phyloP scores from a whole-genome alignment of 1,139 yeast species.

The Blastobotrys apis region DNA sequence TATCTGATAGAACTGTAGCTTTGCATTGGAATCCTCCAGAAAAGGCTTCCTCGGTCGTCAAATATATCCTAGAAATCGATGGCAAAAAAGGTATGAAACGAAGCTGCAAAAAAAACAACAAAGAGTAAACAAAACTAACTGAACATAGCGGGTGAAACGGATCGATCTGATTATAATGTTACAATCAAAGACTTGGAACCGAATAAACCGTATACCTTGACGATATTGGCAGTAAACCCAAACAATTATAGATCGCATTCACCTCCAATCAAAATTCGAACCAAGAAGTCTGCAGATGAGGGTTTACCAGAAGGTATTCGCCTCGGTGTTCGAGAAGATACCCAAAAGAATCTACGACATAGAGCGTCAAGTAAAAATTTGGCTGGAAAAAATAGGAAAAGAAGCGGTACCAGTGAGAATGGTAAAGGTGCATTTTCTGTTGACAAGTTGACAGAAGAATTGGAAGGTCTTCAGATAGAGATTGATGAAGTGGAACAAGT shows the following conservation, averaged over 20 bases:
- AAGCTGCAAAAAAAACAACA: not conserved
- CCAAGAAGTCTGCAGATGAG: conserved; percentile 24
- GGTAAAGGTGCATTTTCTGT: conserved; percentile 37
- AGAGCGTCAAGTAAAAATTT: conserved; percentile 14
- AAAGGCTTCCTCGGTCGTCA: conserved; percentile 33
- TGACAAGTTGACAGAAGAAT: conserved; percentile 46
- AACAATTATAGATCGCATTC: conserved; percentile 34
- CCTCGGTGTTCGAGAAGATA: conserved; percentile 4
- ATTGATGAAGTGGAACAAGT: conserved; percentile 42
- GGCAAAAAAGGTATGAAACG: conserved; percentile 40
- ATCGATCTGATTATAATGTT: conserved; percentile 34
- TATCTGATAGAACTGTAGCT: conserved; percentile 46
- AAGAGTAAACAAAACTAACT: not conserved
- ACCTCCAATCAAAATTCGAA: conserved; percentile 27
- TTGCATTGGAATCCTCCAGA: conserved; percentile 54
- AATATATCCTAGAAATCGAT: conserved; percentile 45
- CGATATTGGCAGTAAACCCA: conserved; percentile 48
- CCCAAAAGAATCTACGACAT: conserved; percentile 9
- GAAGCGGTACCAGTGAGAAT: not conserved
- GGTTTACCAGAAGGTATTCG: conserved; percentile 16
- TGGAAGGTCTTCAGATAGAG: conserved; percentile 49
- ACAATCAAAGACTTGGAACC: conserved; percentile 44
- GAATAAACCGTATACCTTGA: conserved; percentile 50
- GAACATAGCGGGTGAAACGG: conserved; percentile 35
- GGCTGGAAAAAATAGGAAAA: not conserved